Evolutionary conservation across 2,329 filamentous ascomycete genomes (phyloP).

Genomic region (Colletotrichum lentis): DNA sequence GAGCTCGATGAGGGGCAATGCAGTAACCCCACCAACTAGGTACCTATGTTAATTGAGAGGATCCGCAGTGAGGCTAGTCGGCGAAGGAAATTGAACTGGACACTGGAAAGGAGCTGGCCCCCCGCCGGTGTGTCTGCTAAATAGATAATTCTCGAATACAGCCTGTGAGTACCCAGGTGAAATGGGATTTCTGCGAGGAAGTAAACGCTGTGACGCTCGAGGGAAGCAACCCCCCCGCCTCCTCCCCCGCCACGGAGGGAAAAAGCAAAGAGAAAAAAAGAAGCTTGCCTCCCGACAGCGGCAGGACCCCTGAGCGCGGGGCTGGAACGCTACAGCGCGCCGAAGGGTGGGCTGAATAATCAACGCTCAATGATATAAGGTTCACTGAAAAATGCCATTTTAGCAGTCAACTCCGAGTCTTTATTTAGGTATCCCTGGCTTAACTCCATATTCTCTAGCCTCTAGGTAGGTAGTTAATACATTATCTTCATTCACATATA

Average conservation of each 20-base stretch:
- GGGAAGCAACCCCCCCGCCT: neutral
- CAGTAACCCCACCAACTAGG: neutral
- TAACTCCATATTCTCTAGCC: too few species aligned
- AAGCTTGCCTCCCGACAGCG: neutral
- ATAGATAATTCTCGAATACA: too few species aligned
- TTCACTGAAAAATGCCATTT: neutral
- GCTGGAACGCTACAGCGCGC: neutral
- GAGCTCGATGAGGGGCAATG: slow-evolving; percentile 18
- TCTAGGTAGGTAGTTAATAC: too few species aligned
- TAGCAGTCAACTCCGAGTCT: too few species aligned
- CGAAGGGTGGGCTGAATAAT: neutral
- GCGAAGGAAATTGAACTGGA: neutral
- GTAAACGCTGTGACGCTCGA: neutral
- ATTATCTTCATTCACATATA: too few species aligned
- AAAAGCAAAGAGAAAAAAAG: neutral
- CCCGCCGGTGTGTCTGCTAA: neutral
- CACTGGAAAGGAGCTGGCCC: neutral
- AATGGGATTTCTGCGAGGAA: neutral
- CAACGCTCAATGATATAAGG: too few species aligned
- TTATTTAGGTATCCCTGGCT: too few species aligned
- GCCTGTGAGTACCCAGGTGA: too few species aligned
- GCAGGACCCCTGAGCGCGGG: neutral
- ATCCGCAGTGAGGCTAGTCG: neutral
- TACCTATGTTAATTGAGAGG: neutral
- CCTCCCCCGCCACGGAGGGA: neutral